Conservation (phyloP, 2,329 filamentous ascomycete genomes). For the Metarhizium humberi region DNA sequence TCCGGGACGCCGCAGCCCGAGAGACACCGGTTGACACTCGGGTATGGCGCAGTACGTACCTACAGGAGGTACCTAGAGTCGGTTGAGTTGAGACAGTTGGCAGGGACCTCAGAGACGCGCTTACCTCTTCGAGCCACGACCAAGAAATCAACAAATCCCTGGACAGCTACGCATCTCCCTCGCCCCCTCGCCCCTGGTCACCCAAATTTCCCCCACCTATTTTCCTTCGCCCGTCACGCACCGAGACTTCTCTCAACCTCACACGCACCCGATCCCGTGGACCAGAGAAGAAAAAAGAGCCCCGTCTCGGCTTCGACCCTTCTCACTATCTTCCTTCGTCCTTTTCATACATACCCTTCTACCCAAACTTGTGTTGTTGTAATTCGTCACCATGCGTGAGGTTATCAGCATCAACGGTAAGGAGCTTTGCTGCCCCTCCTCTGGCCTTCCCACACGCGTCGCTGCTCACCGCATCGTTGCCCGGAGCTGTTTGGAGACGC, state of each 20-base stretch:
- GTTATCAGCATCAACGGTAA: slow-evolving; percentile 98
- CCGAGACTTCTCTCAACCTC: slow-evolving; percentile 16
- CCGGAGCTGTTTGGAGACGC: slow-evolving; percentile 20
- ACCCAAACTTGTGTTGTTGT: slow-evolving; percentile 4
- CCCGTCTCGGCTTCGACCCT: slow-evolving; percentile 12
- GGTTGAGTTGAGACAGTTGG: not conserved
- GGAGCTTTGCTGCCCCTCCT: slow-evolving; percentile 25
- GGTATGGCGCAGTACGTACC: not conserved
- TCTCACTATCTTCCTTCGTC: slow-evolving; percentile 11
- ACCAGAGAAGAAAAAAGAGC: slow-evolving; percentile 9
- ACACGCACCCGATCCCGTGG: slow-evolving; percentile 9
- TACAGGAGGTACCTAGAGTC: too few relatives aligned
- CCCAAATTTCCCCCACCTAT: slow-evolving; percentile 40
- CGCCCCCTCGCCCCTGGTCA: slow-evolving; percentile 20
- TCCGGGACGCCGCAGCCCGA: not conserved
- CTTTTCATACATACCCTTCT: slow-evolving; percentile 14
- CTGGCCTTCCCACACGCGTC: slow-evolving; percentile 17
- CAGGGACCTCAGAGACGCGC: slow-evolving; percentile 15
- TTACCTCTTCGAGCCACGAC: slow-evolving; percentile 24
- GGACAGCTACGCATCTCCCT: slow-evolving; percentile 15
- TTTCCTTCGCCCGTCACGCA: slow-evolving; percentile 21
- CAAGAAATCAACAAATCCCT: slow-evolving; percentile 31
- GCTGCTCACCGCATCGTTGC: slow-evolving; percentile 6
- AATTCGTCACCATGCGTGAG: slow-evolving; percentile 78
- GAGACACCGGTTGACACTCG: not conserved